A percentile compares a stretch with the other conserved stretches of the same genome.
Conservation (phyloP, 1,284 basidiomycete genomes). For the Ustilago esculenta region DNA sequence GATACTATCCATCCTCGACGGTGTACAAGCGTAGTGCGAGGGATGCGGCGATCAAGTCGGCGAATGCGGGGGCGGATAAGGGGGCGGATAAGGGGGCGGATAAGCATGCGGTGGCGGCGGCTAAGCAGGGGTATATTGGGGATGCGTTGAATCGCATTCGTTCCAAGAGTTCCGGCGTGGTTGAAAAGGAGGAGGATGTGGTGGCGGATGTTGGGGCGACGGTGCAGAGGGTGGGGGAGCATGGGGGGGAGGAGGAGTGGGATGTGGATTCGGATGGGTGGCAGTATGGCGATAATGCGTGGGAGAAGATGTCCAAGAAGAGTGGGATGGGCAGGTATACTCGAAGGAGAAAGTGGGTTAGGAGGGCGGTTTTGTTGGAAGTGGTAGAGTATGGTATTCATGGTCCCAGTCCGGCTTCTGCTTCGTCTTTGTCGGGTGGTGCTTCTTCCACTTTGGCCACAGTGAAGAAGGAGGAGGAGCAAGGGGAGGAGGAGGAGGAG, state of each 20-base stretch:
- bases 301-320: conserved; percentile 80
- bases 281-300: conserved; percentile 95
- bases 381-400: conserved; percentile 55
- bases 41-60: conserved; percentile 36
- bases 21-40: conserved; percentile 37
- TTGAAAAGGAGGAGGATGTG: not conserved
- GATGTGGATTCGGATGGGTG: conserved; percentile 86
- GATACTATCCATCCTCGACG: conserved; percentile 19
- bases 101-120: conserved; percentile 23
- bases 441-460: not conserved
- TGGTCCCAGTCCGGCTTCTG: conserved; percentile 16
- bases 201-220: conserved; percentile 34
- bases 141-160: conserved; percentile 44
- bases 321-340: conserved; percentile 80
- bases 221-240: conserved; percentile 5
- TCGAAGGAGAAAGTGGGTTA: conserved; percentile 67
- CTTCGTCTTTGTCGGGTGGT: not conserved
- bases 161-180: conserved; percentile 2
- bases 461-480: conserved; percentile 5
- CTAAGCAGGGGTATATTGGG: conserved; percentile 47
- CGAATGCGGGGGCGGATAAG: conserved; percentile 24
- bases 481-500: conserved; percentile 3
- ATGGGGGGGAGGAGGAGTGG: conserved; percentile 21
- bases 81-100: conserved; percentile 25
- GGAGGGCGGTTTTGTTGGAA: conserved; percentile 67